Evolutionary conservation across 2,329 filamentous ascomycete genomes (phyloP).

Genomic region (Colletotrichum godetiae): DNA sequence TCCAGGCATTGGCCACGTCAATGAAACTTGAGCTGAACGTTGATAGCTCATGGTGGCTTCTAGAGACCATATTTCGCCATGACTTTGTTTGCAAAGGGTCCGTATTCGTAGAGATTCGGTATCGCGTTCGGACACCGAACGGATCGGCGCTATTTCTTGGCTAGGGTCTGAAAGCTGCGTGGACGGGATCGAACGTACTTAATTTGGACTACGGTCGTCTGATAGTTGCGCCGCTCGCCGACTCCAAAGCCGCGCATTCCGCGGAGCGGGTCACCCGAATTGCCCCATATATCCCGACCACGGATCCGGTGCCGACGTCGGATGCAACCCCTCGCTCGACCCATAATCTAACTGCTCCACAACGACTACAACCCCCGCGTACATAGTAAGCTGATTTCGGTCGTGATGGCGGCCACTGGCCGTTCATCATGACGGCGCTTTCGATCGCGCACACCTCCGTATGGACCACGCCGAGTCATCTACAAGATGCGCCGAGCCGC

Average conservation of each 20-base stretch:
- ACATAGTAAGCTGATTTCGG: not conserved
- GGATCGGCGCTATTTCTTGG: not conserved
- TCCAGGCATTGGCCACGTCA: too few species aligned
- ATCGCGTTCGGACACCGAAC: not conserved
- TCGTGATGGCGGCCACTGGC: too few species aligned
- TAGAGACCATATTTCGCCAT: not conserved
- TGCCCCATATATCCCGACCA: not conserved
- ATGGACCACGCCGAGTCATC: not conserved
- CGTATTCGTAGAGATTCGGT: not conserved
- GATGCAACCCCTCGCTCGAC: not conserved
- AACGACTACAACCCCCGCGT: not conserved
- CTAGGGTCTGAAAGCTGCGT: not conserved
- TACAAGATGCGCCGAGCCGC: too few species aligned
- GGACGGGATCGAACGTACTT: not conserved
- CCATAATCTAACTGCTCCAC: not conserved
- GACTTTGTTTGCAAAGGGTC: not conserved
- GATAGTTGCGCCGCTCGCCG: not conserved
- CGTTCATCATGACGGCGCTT: too few species aligned
- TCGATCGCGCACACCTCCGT: too few species aligned
- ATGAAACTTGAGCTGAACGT: not conserved
- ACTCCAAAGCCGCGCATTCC: not conserved
- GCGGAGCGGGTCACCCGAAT: not conserved
- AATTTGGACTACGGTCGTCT: not conserved
- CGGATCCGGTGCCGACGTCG: too few species aligned
- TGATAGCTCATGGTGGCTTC: not conserved